Evolutionary conservation across 176 grass and related monocot genomes (phyloP), one percentile per base, ranked within the genome.

Genomic region (Paspalum vaginatum): DNA sequence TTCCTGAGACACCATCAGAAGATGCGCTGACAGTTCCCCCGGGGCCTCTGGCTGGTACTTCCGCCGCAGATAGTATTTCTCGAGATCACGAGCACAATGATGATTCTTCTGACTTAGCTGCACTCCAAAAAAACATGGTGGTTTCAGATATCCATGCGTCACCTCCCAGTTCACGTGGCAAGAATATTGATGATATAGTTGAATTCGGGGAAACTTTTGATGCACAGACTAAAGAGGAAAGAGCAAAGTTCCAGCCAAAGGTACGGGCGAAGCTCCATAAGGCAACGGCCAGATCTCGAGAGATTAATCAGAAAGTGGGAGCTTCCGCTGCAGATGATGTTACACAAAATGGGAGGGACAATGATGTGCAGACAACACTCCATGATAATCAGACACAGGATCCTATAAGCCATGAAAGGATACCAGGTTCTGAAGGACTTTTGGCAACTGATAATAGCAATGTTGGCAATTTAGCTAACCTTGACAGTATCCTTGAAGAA

Each of bases 141-240:
- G 43, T 61, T 68, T 61, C 75, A 68, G 75, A 84, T 68, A 84
- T 56, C 60, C 81, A 79, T 67, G 37, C 53, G 10, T 52, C 68
- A 18, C 47, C 51, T 18, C 32, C 44, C 22, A 18, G 13, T 88
- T 73, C 60, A 73, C 59, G 17, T 74, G 46, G 60, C 51, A 68
- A 61, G 52, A 60, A 51, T 60, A 51, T 84, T 74, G 86, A 79
- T 74, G 80, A 83, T 60, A 73, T 83, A 37, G 80, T 38, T 59
- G 80, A 88, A 15, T 79, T 84, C 74, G 81, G 37, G 45, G 80
- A 69, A 40, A 2, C 73, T 18, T 66, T 26, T 79, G 75, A 74
- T 66, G 64, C 32, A 5, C 75, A 74, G 17, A 54, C 27, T 74
- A 62, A 88, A 51, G 74, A 59, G 66, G 74, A 88, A 83, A 83